Base-by-base conservation (phyloP, 768 basidiomycete genomes). In the Boletus fagicola region DNA sequence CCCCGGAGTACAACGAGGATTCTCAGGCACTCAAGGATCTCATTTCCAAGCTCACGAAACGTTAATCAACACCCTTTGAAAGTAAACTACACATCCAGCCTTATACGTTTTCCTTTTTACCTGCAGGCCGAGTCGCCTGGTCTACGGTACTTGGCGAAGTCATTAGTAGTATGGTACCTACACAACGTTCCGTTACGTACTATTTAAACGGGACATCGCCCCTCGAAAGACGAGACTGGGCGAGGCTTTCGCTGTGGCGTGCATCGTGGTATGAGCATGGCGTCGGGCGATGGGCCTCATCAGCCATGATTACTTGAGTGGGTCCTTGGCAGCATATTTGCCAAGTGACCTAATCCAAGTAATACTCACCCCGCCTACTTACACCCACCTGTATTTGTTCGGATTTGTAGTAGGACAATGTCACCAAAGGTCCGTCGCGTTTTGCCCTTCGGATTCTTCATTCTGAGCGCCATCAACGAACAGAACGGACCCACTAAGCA, bases 1-100 rank as follows among this genome's bases (percentile, higher is more conserved):
- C 51, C 38, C 5, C 4, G 22, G 57, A 57, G 47, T 68, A 67
- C 39, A 0, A n/a, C 1, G 60, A 64, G 36, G 68, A 68, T 46
- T 53, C 53, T 5, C n/a, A 53, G 16, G 56, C 48, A 51, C 60
- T 68, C 42, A 58, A 36, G 48, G 42, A 48, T 44, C 31, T 65
- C 30, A 54, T 68, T 28, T 62, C 56, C 18, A 20, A 22, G 20
- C 28, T 49, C 30, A 44, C 33, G 22, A 57, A 24, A 30, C 20
- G 8, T 50, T 30, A 2, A 52, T 43, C 22, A 22, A 28, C 48
- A 43, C 0, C 24, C 33, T 13, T 36, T 31, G 51, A 28, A 16
- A 63, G 42, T 42, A 49, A 51, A 54, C 24, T 53, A 39, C 45
- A 12, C 30, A 43, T 43, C 44, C 15, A n/a, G 38, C 49, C 11